These are phyloP conservation scores for Casuarina cunninghamiana DNA, from an alignment of 306 rosid species.

Conservation along the genomic window DNA sequence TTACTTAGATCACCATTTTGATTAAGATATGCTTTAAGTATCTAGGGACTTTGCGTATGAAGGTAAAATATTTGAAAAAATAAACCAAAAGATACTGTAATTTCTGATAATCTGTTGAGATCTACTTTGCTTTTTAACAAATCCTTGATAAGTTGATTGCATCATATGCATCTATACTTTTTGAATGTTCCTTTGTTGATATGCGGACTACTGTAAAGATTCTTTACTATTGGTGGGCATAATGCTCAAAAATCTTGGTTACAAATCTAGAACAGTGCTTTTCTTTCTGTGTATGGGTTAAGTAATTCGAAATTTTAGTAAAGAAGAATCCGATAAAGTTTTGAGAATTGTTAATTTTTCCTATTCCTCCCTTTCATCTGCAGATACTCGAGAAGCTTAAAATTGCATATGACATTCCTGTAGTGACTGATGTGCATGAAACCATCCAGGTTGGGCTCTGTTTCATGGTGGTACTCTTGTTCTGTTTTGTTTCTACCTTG, in stretches of 20 bases:
- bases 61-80: background rate
- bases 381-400: slow-evolving; percentile 97
- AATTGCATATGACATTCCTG: slow-evolving; percentile 79
- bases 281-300: background rate
- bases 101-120: background rate
- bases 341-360: background rate
- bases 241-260: background rate
- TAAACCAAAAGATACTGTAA: too few relatives aligned
- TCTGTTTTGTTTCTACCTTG: background rate
- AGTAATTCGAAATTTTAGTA: background rate
- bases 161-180: background rate
- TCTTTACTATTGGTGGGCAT: background rate
- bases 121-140: background rate
- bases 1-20: background rate
- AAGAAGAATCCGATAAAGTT: background rate
- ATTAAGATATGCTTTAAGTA: background rate
- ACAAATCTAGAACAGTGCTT: background rate
- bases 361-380: slow-evolving; percentile 6
- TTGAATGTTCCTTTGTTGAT: background rate
- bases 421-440: slow-evolving; percentile 93
- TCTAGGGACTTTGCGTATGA: background rate
- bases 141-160: background rate
- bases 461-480: background rate
- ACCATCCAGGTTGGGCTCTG: slow-evolving; percentile 55
- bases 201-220: background rate